Conservation (phyloP, 2,329 filamentous ascomycete genomes). For the Metarhizium guizhouense region DNA sequence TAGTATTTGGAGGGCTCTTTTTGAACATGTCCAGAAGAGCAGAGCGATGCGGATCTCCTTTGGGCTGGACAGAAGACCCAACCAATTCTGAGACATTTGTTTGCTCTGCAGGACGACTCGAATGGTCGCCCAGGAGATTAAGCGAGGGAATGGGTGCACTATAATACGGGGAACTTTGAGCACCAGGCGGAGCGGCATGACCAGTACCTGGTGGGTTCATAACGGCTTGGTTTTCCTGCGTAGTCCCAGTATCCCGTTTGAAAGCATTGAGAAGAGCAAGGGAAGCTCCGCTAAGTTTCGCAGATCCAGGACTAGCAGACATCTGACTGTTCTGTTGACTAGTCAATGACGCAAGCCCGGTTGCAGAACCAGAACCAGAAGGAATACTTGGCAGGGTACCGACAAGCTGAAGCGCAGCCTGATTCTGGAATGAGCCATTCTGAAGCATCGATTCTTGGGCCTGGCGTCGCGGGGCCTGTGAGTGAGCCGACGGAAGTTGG, state of each 20-base stretch:
- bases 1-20: conserved; percentile 17
- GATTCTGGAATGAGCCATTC: conserved; percentile 21
- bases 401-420: not conserved
- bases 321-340: conserved; percentile 4
- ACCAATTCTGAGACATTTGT: conserved; percentile 18
- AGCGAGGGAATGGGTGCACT: not conserved
- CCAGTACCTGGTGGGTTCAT: not conserved
- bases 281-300: conserved; percentile 30
- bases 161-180: not conserved
- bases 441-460: conserved; percentile 45
- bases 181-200: not conserved
- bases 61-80: conserved; percentile 15
- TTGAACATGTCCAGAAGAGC: conserved; percentile 48
- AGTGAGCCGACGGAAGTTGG: conserved; percentile 23
- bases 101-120: not conserved
- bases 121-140: not conserved
- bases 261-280: conserved; percentile 36
- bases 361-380: not conserved
- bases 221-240: conserved; percentile 4
- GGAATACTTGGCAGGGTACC: not conserved
- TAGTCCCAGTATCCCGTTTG: conserved; percentile 20
- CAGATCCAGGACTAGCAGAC: conserved; percentile 10
- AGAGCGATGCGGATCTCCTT: conserved; percentile 31
- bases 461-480: conserved; percentile 45
- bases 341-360: not conserved